phyloP scores from a whole-genome alignment of 345 rosid genomes.

The Populus deltoides region DNA sequence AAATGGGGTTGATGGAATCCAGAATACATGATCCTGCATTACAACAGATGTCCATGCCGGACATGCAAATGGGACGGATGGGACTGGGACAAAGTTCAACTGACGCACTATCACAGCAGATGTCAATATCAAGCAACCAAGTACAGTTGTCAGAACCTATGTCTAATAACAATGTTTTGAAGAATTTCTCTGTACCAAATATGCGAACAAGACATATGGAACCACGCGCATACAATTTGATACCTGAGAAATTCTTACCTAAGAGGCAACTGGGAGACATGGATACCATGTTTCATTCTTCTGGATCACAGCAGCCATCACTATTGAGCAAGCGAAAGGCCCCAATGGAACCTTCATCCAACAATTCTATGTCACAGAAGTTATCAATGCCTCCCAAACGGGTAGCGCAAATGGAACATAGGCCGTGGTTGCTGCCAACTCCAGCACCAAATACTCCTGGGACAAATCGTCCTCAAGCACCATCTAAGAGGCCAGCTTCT shows the following conservation, averaged over 20 bases:
- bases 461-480: slow-evolving; percentile 39
- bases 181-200: slow-evolving; percentile 21
- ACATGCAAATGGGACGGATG: slow-evolving; percentile 34
- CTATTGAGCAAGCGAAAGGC: slow-evolving; percentile 55
- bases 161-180: slow-evolving; percentile 16
- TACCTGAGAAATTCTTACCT: slow-evolving; percentile 30
- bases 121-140: slow-evolving; percentile 23
- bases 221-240: slow-evolving; percentile 21
- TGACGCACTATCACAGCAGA: slow-evolving; percentile 26
- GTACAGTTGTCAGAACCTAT: slow-evolving; percentile 18
- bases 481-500: slow-evolving; percentile 43
- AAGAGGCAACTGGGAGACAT: slow-evolving; percentile 29
- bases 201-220: slow-evolving; percentile 24
- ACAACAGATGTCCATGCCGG: slow-evolving; percentile 23
- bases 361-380: slow-evolving; percentile 33
- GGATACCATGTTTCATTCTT: slow-evolving; percentile 29
- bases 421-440: slow-evolving; percentile 78
- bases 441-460: slow-evolving; percentile 31
- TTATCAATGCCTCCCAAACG: slow-evolving; percentile 48
- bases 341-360: slow-evolving; percentile 36
- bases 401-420: slow-evolving; percentile 51
- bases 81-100: slow-evolving; percentile 25
- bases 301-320: slow-evolving; percentile 36
- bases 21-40: slow-evolving; percentile 7
- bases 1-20: slow-evolving; percentile 13